Conservation (phyloP, 2,329 filamentous ascomycete genomes). For the Cladosporium sp. region DNA sequence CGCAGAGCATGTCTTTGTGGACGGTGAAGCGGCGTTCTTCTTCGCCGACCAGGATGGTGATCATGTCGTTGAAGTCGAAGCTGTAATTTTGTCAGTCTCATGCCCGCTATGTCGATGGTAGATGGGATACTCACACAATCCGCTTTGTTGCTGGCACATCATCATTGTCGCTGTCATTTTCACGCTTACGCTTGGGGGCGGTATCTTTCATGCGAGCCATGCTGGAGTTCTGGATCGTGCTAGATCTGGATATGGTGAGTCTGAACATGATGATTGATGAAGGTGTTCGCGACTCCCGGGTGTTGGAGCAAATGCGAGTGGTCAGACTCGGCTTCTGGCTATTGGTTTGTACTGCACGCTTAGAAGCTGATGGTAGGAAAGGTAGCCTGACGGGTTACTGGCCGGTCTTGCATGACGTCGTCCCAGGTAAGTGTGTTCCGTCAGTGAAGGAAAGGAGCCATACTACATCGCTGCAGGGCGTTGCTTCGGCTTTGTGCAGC, state of each 20-base stretch:
- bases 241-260: background rate
- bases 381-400: background rate
- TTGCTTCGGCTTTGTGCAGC: background rate
- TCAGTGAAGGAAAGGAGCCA: background rate
- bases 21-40: constrained; percentile 8
- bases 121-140: background rate
- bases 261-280: too few relatives aligned
- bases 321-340: background rate
- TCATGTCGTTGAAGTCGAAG: background rate
- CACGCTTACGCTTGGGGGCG: background rate
- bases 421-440: background rate
- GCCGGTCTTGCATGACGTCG: background rate
- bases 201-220: background rate
- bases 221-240: background rate
- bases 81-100: background rate
- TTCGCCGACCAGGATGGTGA: constrained; percentile 20
- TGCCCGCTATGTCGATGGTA: background rate
- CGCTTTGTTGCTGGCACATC: background rate
- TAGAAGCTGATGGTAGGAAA: background rate
- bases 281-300: background rate
- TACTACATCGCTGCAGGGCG: background rate
- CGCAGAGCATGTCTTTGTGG: constrained; percentile 19
- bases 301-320: background rate
- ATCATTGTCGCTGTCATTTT: background rate
- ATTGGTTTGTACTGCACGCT: background rate